Evolutionary conservation across 2,329 filamentous ascomycete genomes (phyloP).

Genomic region (Epichloe gansuensis): DNA sequence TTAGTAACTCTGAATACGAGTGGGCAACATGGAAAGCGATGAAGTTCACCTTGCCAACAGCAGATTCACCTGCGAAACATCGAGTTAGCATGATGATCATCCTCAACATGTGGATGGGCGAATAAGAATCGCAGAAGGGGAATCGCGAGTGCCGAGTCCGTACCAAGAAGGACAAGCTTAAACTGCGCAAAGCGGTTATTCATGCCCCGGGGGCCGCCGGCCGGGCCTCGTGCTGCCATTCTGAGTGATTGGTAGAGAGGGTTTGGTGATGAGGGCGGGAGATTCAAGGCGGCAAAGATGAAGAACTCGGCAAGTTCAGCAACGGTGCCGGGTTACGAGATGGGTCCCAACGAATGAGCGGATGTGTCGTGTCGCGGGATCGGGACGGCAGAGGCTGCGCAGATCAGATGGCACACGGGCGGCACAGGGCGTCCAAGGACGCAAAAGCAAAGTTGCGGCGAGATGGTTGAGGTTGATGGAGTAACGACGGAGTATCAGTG

Average conservation of each 20-base stretch:
- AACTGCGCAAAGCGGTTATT: constrained; percentile 94
- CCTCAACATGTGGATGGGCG: background rate
- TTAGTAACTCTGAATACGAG: constrained; percentile 10
- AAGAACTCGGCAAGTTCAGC: background rate
- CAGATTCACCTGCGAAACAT: constrained; percentile 67
- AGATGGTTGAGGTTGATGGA: background rate
- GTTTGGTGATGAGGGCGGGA: background rate
- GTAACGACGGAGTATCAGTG: background rate
- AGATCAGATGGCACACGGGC: background rate
- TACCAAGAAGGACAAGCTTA: constrained; percentile 94
- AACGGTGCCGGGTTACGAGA: background rate
- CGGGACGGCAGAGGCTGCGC: background rate
- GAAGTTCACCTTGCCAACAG: constrained; percentile 78
- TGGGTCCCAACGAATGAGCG: background rate
- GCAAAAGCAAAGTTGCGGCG: background rate
- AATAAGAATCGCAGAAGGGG: background rate
- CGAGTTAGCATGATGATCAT: constrained; percentile 6
- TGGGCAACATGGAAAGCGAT: background rate
- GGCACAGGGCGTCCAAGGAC: background rate
- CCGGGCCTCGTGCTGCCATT: constrained; percentile 76
- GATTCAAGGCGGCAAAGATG: background rate
- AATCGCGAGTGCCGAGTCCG: constrained; percentile 16
- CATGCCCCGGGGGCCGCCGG: constrained; percentile 46
- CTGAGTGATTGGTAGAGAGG: constrained; percentile 3
- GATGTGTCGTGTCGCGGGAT: background rate